phyloP scores from a whole-genome alignment of 345 rosid genomes.

The Acer yangbiense region DNA sequence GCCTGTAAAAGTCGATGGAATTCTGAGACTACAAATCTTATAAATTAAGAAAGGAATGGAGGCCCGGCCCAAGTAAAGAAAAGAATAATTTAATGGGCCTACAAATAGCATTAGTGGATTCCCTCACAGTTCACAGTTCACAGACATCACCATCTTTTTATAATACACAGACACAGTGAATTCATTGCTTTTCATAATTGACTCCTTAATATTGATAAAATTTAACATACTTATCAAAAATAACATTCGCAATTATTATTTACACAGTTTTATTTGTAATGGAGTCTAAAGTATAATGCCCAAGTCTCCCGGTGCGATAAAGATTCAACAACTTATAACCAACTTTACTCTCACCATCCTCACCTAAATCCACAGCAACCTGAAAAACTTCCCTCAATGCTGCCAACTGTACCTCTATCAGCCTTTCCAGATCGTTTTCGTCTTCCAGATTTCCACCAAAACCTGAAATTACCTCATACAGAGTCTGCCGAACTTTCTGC shows the following conservation, averaged over 20 bases:
- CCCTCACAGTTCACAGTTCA: no score
- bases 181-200: background rate
- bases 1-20: no score
- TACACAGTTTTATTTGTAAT: conserved; percentile 18
- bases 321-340: conserved; percentile 66
- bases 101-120: no score
- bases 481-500: conserved; percentile 50
- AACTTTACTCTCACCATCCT: conserved; percentile 39
- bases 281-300: conserved; percentile 65
- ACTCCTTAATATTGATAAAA: background rate
- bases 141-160: no score
- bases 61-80: background rate
- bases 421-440: conserved; percentile 40
- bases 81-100: no score
- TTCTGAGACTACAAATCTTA: no score
- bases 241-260: no score
- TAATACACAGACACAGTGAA: no score
- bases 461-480: conserved; percentile 47
- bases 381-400: conserved; percentile 45
- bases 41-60: background rate
- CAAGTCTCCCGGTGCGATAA: conserved; percentile 86
- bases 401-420: conserved; percentile 45
- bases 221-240: no score
- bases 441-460: conserved; percentile 37
- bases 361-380: conserved; percentile 39